Evolutionary conservation across 768 basidiomycete genomes (phyloP).

Genomic region (Chalciporus pseudorubinellus): DNA sequence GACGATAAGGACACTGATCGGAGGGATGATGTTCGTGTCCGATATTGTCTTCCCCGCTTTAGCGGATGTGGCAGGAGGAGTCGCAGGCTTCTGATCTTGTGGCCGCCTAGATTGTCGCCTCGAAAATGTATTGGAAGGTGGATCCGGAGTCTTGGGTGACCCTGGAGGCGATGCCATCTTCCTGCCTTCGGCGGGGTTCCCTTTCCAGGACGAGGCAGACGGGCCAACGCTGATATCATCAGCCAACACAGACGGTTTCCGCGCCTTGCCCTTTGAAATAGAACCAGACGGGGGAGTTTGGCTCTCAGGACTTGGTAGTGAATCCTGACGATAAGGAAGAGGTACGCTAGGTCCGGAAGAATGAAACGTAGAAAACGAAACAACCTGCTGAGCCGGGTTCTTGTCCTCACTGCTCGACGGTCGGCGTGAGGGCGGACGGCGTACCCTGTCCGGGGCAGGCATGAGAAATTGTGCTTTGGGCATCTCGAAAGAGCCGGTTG

Average conservation of each 20-base stretch:
- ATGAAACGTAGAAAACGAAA: constrained; percentile 33
- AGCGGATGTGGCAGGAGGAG: constrained; percentile 28
- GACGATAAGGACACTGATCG: constrained; percentile 96
- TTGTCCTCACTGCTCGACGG: constrained; percentile 29
- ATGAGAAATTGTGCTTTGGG: constrained; percentile 40
- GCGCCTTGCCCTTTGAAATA: constrained; percentile 22
- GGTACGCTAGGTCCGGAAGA: constrained; percentile 11
- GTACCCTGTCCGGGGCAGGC: constrained; percentile 27
- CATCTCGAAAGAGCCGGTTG: constrained; percentile 40
- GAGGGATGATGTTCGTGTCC: constrained; percentile 82
- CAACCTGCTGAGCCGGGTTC: constrained; percentile 19
- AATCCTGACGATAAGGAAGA: constrained; percentile 24
- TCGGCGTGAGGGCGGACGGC: constrained; percentile 26
- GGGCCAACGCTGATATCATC: constrained; percentile 20
- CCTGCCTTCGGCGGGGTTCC: constrained; percentile 27
- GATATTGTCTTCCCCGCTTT: constrained; percentile 52
- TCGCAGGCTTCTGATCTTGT: constrained; percentile 27
- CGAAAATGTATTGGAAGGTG: constrained; percentile 20
- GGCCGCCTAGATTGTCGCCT: constrained; percentile 35
- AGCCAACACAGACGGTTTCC: constrained; percentile 31
- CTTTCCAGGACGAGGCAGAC: constrained; percentile 23
- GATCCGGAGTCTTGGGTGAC: constrained; percentile 29
- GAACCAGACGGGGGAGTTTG: constrained; percentile 5
- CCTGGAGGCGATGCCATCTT: constrained; percentile 35
- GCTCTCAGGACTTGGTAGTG: constrained; percentile 22